These are phyloP conservation scores for Gastrolobium villosum DNA, from an alignment of 306 rosid genomes.

Conservation along the genomic window DNA sequence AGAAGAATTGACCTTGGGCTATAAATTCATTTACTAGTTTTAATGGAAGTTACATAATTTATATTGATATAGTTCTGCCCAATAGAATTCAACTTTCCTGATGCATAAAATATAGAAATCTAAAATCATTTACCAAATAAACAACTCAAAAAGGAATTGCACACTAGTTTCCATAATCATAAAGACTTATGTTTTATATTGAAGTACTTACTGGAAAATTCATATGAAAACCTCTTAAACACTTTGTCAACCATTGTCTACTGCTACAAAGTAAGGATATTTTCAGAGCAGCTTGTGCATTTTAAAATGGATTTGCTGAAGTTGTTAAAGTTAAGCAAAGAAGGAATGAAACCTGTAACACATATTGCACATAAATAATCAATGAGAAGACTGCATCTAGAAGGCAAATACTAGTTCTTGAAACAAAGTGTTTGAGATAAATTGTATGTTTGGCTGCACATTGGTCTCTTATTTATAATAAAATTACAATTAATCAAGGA, in stretches of 20 bases:
- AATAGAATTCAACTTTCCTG: background rate
- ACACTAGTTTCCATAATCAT: background rate
- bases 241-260: background rate
- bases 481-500: background rate
- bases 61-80: background rate
- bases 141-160: background rate
- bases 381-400: background rate
- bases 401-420: background rate
- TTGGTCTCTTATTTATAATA: background rate
- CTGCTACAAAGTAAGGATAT: background rate
- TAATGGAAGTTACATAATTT: background rate
- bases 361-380: background rate
- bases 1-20: background rate
- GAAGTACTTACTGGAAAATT: constrained; percentile 7
- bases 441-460: background rate
- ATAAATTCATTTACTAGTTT: background rate
- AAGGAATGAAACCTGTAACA: background rate
- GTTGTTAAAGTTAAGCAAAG: background rate
- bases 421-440: constrained; percentile 12
- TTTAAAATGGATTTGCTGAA: background rate
- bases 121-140: background rate
- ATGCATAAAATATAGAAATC: background rate
- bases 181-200: background rate
- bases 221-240: background rate
- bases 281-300: background rate